A percentile compares a stretch with the other conserved stretches of the same genome.
Conservation (phyloP, 805 yeast genomes). For the Teunomyces lycoperdinae region DNA sequence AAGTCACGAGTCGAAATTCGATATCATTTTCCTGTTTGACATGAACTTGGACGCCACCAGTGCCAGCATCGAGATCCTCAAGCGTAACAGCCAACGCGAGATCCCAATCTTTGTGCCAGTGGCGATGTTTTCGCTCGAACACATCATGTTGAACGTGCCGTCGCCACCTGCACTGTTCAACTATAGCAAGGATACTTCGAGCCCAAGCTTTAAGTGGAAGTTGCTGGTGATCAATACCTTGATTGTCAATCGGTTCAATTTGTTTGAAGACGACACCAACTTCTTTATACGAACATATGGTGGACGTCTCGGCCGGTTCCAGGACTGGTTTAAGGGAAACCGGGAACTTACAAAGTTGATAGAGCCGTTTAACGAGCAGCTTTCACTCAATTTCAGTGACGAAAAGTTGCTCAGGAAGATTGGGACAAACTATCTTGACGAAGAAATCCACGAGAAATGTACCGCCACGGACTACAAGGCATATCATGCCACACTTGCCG, state of each 20-base stretch:
- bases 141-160: slow-evolving; percentile 20
- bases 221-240: slow-evolving; percentile 26
- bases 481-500: slow-evolving; percentile 29
- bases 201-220: slow-evolving; percentile 32
- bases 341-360: slow-evolving; percentile 16
- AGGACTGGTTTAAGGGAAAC: slow-evolving; percentile 22
- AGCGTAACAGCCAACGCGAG: slow-evolving; percentile 15
- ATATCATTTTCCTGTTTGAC: slow-evolving; percentile 38
- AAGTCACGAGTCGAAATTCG: slow-evolving; percentile 16
- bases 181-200: slow-evolving; percentile 12
- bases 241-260: slow-evolving; percentile 26
- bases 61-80: slow-evolving; percentile 36
- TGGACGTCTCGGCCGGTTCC: slow-evolving; percentile 20
- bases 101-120: slow-evolving; percentile 37
- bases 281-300: slow-evolving; percentile 29
- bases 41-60: slow-evolving; percentile 26
- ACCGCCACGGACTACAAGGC: slow-evolving; percentile 20
- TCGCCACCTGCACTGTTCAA: slow-evolving; percentile 18
- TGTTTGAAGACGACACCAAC: slow-evolving; percentile 15
- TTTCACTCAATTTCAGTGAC: slow-evolving; percentile 18
- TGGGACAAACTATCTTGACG: slow-evolving; percentile 12
- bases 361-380: slow-evolving; percentile 17
- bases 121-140: slow-evolving; percentile 34
- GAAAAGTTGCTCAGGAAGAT: slow-evolving; percentile 24
- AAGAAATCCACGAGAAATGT: slow-evolving; percentile 1